Conservation (phyloP, 2,329 filamentous ascomycete genomes). For the Alternaria sp. region DNA sequence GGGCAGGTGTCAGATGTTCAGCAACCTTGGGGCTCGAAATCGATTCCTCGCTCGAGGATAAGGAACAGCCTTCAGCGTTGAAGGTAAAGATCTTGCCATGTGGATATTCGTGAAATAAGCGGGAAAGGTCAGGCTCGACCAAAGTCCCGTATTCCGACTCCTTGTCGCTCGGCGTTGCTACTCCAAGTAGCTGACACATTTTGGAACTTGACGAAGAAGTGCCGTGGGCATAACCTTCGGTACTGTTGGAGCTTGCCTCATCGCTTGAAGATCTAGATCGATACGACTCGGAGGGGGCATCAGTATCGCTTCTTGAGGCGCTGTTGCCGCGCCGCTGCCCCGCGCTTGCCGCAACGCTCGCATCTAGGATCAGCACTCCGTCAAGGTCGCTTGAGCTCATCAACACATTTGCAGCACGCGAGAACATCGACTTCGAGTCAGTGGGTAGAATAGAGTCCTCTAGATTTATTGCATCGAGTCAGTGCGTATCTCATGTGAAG, state of each 20-base stretch:
- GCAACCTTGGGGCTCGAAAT: constrained; percentile 1
- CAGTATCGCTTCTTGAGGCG: constrained; percentile 5
- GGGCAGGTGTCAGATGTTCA: not conserved
- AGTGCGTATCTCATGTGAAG: not conserved
- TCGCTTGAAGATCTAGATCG: constrained; percentile 26
- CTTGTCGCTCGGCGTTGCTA: constrained; percentile 14
- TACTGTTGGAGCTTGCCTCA: constrained; percentile 6
- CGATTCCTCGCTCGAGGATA: constrained; percentile 30
- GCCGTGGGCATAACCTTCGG: not conserved
- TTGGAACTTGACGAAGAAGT: constrained; percentile 12
- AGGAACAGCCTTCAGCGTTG: constrained; percentile 14
- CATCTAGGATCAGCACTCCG: constrained; percentile 44
- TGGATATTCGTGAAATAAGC: constrained; percentile 31
- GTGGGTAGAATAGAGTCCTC: constrained; percentile 37
- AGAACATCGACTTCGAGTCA: constrained; percentile 41
- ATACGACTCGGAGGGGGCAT: constrained; percentile 11
- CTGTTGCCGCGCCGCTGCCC: constrained; percentile 14
- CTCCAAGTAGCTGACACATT: constrained; percentile 34
- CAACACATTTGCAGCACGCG: constrained; percentile 42
- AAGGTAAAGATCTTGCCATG: constrained; percentile 37
- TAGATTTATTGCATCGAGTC: not conserved
- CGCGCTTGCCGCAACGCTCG: constrained; percentile 35
- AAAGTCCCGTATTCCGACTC: constrained; percentile 16
- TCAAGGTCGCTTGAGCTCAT: constrained; percentile 41
- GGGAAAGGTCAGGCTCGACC: constrained; percentile 27